Percentiles rank a stretch among this genome's conserved stretches.
These are phyloP conservation scores for Botryotinia globosa DNA, from an alignment of 2,329 filamentous ascomycete species.

Conservation along the genomic window DNA sequence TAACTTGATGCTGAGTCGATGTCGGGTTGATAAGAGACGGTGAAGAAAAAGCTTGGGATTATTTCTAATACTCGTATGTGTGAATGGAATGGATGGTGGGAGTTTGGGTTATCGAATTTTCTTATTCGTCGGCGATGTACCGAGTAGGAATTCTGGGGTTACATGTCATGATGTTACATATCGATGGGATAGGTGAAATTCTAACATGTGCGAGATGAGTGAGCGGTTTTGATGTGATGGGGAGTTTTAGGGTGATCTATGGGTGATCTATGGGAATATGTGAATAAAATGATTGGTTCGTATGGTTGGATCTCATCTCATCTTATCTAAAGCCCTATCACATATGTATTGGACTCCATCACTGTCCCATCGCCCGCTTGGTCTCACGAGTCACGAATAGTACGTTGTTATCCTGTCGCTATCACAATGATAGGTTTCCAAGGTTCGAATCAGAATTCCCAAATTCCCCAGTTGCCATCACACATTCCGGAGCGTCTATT, in stretches of 20 bases:
- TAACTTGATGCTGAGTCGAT: neutral
- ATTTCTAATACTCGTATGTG: neutral
- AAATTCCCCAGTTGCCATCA: neutral
- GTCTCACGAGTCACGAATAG: constrained; percentile 8
- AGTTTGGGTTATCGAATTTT: neutral
- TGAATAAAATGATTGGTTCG: neutral
- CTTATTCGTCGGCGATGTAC: constrained; percentile 7
- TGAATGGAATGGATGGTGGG: neutral
- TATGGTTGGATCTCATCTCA: constrained; percentile 8
- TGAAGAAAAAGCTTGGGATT: constrained; percentile 5
- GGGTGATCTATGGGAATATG: neutral
- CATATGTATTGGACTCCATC: neutral
- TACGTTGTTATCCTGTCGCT: neutral
- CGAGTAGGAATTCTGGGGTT: neutral
- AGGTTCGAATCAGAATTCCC: neutral
- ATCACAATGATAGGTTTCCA: constrained; percentile 2
- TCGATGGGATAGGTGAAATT: neutral
- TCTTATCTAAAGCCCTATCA: constrained; percentile 11
- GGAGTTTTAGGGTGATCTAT: neutral
- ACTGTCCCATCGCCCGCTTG: constrained; percentile 3
- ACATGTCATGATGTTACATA: neutral
- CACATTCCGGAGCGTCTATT: neutral
- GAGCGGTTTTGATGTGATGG: neutral
- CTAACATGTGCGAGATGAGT: neutral
- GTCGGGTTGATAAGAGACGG: neutral